phyloP scores from a whole-genome alignment of 148 eudicot genomes.

The Vaccinium macrocarpon region DNA sequence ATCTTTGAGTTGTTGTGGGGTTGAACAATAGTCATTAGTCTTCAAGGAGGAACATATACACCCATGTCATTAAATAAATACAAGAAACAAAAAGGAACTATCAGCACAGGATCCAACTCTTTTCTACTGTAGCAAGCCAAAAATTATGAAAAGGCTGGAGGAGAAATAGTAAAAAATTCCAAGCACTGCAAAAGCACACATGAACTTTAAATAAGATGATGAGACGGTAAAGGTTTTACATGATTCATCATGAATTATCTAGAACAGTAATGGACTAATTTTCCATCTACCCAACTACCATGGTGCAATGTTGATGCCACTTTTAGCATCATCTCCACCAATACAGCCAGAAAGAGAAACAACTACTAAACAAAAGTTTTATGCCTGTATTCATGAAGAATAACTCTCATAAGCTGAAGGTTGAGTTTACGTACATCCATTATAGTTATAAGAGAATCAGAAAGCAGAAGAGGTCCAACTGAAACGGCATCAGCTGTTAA shows the following conservation, averaged over 20 bases:
- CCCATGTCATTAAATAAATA: neutral
- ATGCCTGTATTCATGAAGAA: neutral
- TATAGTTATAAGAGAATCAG: conserved; percentile 71
- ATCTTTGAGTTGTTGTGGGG: conserved; percentile 82
- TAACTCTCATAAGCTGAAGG: neutral
- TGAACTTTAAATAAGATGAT: neutral
- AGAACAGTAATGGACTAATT: neutral
- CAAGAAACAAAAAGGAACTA: neutral
- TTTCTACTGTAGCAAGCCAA: neutral
- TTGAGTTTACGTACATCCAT: conserved; percentile 68
- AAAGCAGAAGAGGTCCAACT: conserved; percentile 69
- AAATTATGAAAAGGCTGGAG: neutral
- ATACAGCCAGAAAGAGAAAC: neutral
- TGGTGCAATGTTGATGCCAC: neutral
- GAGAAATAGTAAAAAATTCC: neutral
- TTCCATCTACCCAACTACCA: neutral
- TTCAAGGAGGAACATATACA: conserved; percentile 25
- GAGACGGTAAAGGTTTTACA: neutral
- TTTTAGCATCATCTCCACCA: neutral
- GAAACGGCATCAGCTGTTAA: conserved; percentile 69
- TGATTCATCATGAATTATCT: conserved; percentile 5
- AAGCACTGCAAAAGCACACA: neutral
- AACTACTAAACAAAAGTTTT: neutral
- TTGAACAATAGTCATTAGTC: conserved; percentile 87
- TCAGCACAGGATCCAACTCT: neutral